Evolutionary conservation across 176 grass and related monocot species (phyloP).

Genomic region (Saccharum spontaneum): DNA sequence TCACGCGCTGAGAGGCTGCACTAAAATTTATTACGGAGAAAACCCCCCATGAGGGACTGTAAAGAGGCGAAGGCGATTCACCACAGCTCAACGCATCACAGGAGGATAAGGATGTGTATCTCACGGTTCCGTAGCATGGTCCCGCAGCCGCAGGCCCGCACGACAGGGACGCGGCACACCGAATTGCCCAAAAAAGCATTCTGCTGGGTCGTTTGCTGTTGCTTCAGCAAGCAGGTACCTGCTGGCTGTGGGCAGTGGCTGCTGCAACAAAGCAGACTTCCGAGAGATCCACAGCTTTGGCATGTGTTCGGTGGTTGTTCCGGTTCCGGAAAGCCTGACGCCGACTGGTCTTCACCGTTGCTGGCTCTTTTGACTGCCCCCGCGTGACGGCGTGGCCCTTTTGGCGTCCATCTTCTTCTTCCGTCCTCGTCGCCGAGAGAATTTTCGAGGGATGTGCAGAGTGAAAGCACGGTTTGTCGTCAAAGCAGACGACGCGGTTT

Average conservation of each 20-base stretch:
- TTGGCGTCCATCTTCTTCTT: background rate
- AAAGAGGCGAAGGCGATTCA: background rate
- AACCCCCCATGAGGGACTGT: too few species aligned
- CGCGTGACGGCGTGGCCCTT: background rate
- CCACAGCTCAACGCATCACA: background rate
- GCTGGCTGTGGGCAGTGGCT: background rate
- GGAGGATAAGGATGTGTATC: background rate
- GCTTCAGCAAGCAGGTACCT: background rate
- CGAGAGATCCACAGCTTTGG: background rate
- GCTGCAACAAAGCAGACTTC: background rate
- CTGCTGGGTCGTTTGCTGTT: background rate
- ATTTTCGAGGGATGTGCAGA: background rate
- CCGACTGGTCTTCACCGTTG: slow-evolving; percentile 5
- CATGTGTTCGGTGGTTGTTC: background rate
- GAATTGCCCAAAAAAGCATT: background rate
- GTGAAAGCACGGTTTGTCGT: background rate
- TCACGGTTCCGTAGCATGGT: background rate
- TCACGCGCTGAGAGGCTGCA: too few species aligned
- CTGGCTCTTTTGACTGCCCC: slow-evolving; percentile 13
- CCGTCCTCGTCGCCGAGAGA: background rate
- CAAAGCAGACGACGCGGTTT: background rate
- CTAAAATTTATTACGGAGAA: too few species aligned
- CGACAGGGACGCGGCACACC: background rate
- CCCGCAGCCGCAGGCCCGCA: background rate
- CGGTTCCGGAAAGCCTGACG: background rate